Percentiles rank a stretch among this genome's conserved stretches.
phyloP scores from a whole-genome alignment of 495 filamentous ascomycete species.

The Trichodelitschia bisporula region DNA sequence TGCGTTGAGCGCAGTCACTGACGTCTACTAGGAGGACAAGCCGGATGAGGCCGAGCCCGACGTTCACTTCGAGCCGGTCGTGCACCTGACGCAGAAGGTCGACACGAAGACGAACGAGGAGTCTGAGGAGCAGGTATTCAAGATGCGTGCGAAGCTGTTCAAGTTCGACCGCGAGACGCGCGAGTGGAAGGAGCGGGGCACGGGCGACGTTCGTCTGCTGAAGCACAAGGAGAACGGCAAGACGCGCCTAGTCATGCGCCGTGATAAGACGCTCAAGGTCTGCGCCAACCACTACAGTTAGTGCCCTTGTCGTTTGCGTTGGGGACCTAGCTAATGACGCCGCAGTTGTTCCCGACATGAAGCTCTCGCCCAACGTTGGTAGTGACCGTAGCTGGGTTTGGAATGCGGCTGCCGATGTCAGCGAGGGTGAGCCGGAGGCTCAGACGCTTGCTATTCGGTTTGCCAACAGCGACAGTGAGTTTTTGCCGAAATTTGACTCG shows the following conservation, averaged over 20 bases:
- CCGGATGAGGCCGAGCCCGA: slow-evolving; percentile 46
- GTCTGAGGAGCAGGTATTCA: slow-evolving; percentile 88
- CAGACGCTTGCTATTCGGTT: slow-evolving; percentile 93
- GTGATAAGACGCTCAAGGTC: slow-evolving; percentile 98
- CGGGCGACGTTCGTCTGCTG: slow-evolving; percentile 81
- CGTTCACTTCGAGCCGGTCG: slow-evolving; percentile 90
- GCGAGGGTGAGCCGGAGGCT: slow-evolving; percentile 91
- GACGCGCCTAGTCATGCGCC: slow-evolving; percentile 92
- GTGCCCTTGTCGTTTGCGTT: slow-evolving; percentile 10
- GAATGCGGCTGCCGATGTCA: slow-evolving; percentile 94
- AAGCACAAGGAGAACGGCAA: slow-evolving; percentile 98
- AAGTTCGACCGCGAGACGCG: slow-evolving; percentile 72
- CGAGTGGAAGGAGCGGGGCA: slow-evolving; percentile 99
- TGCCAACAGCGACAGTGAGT: slow-evolving; percentile 89
- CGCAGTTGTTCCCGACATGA: slow-evolving; percentile 93
- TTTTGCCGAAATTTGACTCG: background rate
- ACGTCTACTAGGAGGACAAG: slow-evolving; percentile 11
- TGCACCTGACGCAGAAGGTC: slow-evolving; percentile 83
- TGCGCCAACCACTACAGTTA: slow-evolving; percentile 99
- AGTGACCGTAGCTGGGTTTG: slow-evolving; percentile 98
- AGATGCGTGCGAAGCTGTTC: slow-evolving; percentile 99
- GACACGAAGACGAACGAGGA: slow-evolving; percentile 97
- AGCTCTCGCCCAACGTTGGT: slow-evolving; percentile 89
- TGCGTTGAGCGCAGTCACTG: background rate
- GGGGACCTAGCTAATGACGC: background rate